These are phyloP conservation scores for Aspergillus cristatus DNA, from an alignment of 495 filamentous ascomycete genomes.

Conservation along the genomic window DNA sequence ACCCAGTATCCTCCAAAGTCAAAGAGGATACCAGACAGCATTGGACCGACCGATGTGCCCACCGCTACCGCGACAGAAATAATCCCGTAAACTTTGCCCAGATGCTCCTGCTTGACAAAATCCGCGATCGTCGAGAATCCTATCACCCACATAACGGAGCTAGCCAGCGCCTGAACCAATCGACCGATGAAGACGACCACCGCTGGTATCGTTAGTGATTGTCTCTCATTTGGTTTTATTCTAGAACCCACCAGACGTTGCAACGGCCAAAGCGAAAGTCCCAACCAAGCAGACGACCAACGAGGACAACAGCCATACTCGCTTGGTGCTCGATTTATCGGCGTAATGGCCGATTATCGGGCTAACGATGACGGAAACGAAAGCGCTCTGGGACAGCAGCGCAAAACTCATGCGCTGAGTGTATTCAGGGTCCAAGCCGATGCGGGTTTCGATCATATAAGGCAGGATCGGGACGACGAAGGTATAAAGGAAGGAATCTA, in stretches of 20 bases:
- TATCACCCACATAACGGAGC: slow-evolving; percentile 14
- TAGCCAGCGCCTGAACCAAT: slow-evolving; percentile 12
- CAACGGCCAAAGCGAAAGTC: slow-evolving; percentile 6
- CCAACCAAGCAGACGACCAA: slow-evolving; percentile 9
- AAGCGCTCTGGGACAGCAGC: slow-evolving; percentile 12
- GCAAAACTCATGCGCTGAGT: slow-evolving; percentile 17
- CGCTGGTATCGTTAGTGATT: slow-evolving; percentile 2
- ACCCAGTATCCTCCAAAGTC: slow-evolving; percentile 18
- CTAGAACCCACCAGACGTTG: slow-evolving; percentile 8
- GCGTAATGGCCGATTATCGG: slow-evolving; percentile 15
- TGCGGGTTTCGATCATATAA: slow-evolving; percentile 18
- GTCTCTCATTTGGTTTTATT: background rate
- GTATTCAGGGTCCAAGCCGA: slow-evolving; percentile 10
- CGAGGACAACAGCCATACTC: slow-evolving; percentile 6
- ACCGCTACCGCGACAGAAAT: slow-evolving; percentile 10
- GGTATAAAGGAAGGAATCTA: slow-evolving; percentile 20
- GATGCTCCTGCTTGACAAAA: slow-evolving; percentile 8
- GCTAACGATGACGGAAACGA: slow-evolving; percentile 13
- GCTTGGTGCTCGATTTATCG: slow-evolving; percentile 9
- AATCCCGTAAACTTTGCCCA: slow-evolving; percentile 14
- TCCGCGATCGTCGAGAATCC: slow-evolving; percentile 16
- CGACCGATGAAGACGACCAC: slow-evolving; percentile 15
- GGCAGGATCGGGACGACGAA: slow-evolving; percentile 22
- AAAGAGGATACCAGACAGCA: slow-evolving; percentile 15
- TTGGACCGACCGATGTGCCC: slow-evolving; percentile 16